phyloP scores from a whole-genome alignment of 805 yeast species.

The Myxozyma monticola region DNA sequence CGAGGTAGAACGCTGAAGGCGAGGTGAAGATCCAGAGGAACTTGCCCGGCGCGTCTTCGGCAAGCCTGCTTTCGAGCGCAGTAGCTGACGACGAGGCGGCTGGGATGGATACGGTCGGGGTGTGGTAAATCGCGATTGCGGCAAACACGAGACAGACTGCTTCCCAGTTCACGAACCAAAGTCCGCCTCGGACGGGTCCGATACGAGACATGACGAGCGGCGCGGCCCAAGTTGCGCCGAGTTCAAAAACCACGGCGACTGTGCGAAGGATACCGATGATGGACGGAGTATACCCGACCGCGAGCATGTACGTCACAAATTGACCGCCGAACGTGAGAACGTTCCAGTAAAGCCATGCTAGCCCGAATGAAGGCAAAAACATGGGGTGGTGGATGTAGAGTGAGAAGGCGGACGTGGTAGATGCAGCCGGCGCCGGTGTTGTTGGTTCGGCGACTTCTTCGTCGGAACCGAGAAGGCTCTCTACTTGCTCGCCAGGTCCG shows the following conservation, averaged over 20 bases:
- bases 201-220: conserved; percentile 35
- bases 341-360: conserved; percentile 40
- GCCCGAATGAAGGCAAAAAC: conserved; percentile 39
- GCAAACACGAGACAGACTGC: conserved; percentile 37
- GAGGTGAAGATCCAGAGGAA: conserved; percentile 34
- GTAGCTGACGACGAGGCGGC: background rate
- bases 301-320: conserved; percentile 42
- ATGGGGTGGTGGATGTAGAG: conserved; percentile 36
- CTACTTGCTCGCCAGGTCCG: conserved; percentile 1
- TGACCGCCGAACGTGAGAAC: conserved; percentile 45
- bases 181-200: conserved; percentile 40
- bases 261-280: conserved; percentile 41
- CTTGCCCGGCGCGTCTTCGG: conserved; percentile 4
- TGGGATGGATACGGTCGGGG: background rate
- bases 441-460: background rate
- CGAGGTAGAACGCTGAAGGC: conserved; percentile 19
- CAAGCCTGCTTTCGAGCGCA: background rate
- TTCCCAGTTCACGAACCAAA: conserved; percentile 38
- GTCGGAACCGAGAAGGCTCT: background rate
- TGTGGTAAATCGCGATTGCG: conserved; percentile 27
- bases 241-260: conserved; percentile 40
- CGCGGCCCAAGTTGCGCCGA: conserved; percentile 39
- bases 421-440: background rate
- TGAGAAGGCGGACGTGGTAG: conserved; percentile 12
- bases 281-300: conserved; percentile 38